Evolutionary conservation across 2,329 filamentous ascomycete species (phyloP).

Genomic region (Tolypocladium amazonense): DNA sequence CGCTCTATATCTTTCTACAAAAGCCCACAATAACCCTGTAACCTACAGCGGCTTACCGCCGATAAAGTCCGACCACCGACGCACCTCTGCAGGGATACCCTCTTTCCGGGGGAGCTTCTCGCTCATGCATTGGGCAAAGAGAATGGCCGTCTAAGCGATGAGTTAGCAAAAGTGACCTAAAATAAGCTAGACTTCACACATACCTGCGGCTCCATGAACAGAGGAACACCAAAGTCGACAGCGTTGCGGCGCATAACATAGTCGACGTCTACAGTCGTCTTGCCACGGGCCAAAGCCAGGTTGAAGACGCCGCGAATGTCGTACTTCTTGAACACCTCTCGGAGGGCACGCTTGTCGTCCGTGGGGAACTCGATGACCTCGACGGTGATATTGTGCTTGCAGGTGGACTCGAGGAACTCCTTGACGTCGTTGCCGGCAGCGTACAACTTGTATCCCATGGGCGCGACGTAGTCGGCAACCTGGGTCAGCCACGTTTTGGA

Average conservation of each 20-base stretch:
- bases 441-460: conserved; percentile 89
- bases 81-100: conserved; percentile 84
- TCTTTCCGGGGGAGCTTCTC: conserved; percentile 85
- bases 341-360: conserved; percentile 86
- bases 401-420: conserved; percentile 62
- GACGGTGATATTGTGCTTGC: conserved; percentile 58
- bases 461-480: conserved; percentile 78
- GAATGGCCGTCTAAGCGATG: conserved; percentile 65
- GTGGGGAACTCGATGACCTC: conserved; percentile 96
- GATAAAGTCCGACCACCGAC: conserved; percentile 91
- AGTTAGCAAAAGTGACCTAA: conserved; percentile 16
- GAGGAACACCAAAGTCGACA: conserved; percentile 92
- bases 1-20: conserved; percentile 13
- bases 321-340: conserved; percentile 94
- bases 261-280: conserved; percentile 81
- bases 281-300: conserved; percentile 72
- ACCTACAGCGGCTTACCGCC: conserved; percentile 69
- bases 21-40: neutral
- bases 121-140: conserved; percentile 95
- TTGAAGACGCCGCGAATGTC: conserved; percentile 96
- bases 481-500: conserved; percentile 59
- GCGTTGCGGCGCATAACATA: conserved; percentile 98
- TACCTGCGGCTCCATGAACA: conserved; percentile 98
- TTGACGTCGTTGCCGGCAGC: conserved; percentile 77
- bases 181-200: conserved; percentile 18